Evolutionary conservation across 768 basidiomycete species (phyloP), one percentile per base, ranked within the genome.

Genomic region (Phallus indusiatus): DNA sequence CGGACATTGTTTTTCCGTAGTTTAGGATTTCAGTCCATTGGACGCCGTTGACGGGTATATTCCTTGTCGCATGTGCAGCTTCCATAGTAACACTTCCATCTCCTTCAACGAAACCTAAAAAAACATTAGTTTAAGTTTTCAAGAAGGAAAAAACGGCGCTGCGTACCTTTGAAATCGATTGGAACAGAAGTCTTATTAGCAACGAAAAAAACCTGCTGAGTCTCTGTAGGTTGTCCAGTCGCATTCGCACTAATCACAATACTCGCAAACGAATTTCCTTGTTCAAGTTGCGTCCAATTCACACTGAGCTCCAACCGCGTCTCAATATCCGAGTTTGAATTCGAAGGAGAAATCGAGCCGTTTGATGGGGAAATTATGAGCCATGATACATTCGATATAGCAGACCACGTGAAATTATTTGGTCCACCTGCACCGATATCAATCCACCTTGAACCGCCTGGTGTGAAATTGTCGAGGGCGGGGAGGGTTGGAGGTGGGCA

Each of bases 81-180:
- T 88, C 84, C 28, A 86, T 84, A 0, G 82, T 81, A 46, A 88
- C 73, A 18, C 76, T 79, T 11, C 84, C 83, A 49, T 80, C 76
- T 20, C 78, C 81, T 62, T 87, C 83, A 24, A 88, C 78, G 62
- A 85, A 83, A 3, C 84, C 82, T 65, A 63, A 49, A 36, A 34
- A 10, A 36, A n/a, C n/a, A n/a, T n/a, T n/a, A n/a, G n/a, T n/a
- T n/a, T n/a, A n/a, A n/a, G n/a, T n/a, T n/a, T n/a, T n/a, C n/a
- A n/a, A n/a, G n/a, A n/a, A n/a, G n/a, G 28, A 28, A 28, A 2
- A n/a, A n/a, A n/a, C n/a, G n/a, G n/a, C n/a, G n/a, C n/a, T n/a
- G n/a, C n/a, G n/a, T n/a, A n/a, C n/a, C 83, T 63, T 75, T 77
- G 70, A 83, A 84, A 36, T 68, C 74, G 22, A 67, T 62, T 0